phyloP scores from a whole-genome alignment of 1,284 basidiomycete genomes.

The Polyporus tsugae region DNA sequence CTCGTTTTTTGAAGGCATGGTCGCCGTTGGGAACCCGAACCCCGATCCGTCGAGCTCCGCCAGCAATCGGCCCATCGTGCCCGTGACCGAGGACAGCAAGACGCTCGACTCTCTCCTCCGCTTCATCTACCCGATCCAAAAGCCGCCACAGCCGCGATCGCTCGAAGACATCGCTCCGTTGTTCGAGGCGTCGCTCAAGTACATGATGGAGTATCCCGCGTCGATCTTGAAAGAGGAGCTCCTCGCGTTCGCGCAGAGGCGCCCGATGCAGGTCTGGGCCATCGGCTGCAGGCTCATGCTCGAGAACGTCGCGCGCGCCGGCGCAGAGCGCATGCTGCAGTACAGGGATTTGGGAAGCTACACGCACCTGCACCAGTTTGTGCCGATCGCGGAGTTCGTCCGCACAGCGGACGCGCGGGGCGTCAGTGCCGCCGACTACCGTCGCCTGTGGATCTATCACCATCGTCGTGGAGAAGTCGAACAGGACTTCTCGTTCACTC shows the following conservation, averaged over 20 bases:
- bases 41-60: neutral
- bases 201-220: constrained; percentile 30
- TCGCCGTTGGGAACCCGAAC: constrained; percentile 11
- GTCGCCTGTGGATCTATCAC: constrained; percentile 25
- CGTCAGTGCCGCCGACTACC: constrained; percentile 30
- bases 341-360: constrained; percentile 16
- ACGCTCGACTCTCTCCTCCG: constrained; percentile 7
- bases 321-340: constrained; percentile 6
- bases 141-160: constrained; percentile 3
- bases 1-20: constrained; percentile 28
- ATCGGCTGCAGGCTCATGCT: constrained; percentile 26
- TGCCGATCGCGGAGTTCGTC: constrained; percentile 13
- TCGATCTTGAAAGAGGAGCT: constrained; percentile 20
- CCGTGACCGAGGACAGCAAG: constrained; percentile 9
- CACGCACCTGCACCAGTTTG: constrained; percentile 15
- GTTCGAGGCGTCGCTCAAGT: constrained; percentile 30
- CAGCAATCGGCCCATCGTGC: constrained; percentile 4
- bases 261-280: constrained; percentile 29
- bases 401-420: constrained; percentile 18
- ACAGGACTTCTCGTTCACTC: constrained; percentile 11
- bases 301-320: constrained; percentile 23
- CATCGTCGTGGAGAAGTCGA: constrained; percentile 12
- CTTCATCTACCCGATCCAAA: constrained; percentile 10
- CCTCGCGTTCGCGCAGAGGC: constrained; percentile 6
- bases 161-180: constrained; percentile 17